Base-by-base conservation (phyloP, 768 basidiomycete genomes). In the Amanita pseudoporphyria region DNA sequence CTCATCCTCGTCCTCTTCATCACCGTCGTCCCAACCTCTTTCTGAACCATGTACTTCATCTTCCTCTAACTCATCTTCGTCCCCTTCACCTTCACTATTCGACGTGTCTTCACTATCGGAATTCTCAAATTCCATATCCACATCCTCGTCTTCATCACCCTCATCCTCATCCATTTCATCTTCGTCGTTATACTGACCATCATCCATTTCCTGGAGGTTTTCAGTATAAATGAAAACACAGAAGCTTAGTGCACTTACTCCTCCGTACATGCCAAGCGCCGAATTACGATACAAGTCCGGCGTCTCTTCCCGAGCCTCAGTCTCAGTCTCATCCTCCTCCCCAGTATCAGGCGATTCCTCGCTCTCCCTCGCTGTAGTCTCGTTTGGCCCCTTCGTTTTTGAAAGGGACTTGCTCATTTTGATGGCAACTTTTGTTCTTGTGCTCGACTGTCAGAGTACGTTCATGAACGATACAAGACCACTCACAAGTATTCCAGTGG, bases 211-310 rank as follows among this genome's bases (percentile, higher is more conserved):
- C 87, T 93, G 54, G 24, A 28, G 19, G 37, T 5, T 47, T 41
- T 56, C 35, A 53, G 19, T 38, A 42, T 35, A 40, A 49, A 31
- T 19, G 30, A 9, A 49, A 42, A 33, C 49, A 31, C 40, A 39
- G 24, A 33, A 10, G 51, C 22, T 43, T 21, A 41, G 28, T 35
- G 38, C 43, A 76, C 87, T 68, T 69, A 92, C 89, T 35, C 89
- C 90, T 60, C 80, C 83, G 62, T 83, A 92, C 93, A 98, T 93
- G 54, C 94, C 96, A 32, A 99, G 75, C 9, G 96, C 89, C 1
- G 96, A 98, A 64, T 92, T 93, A 39, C 94, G 84, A 67, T 98
- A 98, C 16, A 98, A 69, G 65, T 98, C 92, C 3, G 91, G 90
- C 1, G 91, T 90, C 62, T 88, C 87, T 62, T 88, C 87, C 7